Conservation (phyloP, 2,329 filamentous ascomycete species). For the Fusarium abutilonis region DNA sequence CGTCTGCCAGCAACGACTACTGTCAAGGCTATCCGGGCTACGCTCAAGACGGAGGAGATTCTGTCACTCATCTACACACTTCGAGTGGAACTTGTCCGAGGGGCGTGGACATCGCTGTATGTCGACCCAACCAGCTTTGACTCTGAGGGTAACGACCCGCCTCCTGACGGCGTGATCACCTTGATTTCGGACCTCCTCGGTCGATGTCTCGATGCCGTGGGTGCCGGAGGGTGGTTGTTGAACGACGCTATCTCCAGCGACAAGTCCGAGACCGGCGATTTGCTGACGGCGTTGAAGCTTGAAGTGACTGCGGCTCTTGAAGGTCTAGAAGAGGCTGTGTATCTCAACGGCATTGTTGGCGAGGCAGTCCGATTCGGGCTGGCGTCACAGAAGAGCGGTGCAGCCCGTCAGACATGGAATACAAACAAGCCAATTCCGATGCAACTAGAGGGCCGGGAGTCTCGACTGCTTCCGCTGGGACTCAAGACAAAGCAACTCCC, state of each 20-base stretch:
- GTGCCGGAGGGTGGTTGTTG: slow-evolving; percentile 77
- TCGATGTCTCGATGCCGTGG: slow-evolving; percentile 79
- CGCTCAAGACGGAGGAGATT: slow-evolving; percentile 73
- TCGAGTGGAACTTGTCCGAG: slow-evolving; percentile 76
- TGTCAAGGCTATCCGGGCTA: slow-evolving; percentile 69
- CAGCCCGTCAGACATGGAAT: slow-evolving; percentile 45
- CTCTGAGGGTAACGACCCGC: slow-evolving; percentile 52
- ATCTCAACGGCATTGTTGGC: slow-evolving; percentile 70
- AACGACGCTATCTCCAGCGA: slow-evolving; percentile 66
- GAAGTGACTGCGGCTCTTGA: slow-evolving; percentile 78
- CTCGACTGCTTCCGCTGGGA: slow-evolving; percentile 74
- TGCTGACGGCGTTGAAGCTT: slow-evolving; percentile 71
- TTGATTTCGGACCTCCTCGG: slow-evolving; percentile 77
- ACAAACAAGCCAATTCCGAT: slow-evolving; percentile 56
- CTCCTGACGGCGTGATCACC: slow-evolving; percentile 74
- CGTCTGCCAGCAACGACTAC: slow-evolving; percentile 69
- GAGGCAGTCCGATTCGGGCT: slow-evolving; percentile 72
- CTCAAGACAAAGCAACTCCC: slow-evolving; percentile 68
- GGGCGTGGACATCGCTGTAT: slow-evolving; percentile 80
- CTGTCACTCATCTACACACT: slow-evolving; percentile 77
- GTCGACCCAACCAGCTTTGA: slow-evolving; percentile 66
- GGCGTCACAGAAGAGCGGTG: slow-evolving; percentile 49
- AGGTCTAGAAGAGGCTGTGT: slow-evolving; percentile 74
- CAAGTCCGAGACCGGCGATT: slow-evolving; percentile 66
- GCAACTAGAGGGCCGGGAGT: slow-evolving; percentile 56